Conservation (phyloP, 257 asterid genomes). For the Lavandula angustifolia region DNA sequence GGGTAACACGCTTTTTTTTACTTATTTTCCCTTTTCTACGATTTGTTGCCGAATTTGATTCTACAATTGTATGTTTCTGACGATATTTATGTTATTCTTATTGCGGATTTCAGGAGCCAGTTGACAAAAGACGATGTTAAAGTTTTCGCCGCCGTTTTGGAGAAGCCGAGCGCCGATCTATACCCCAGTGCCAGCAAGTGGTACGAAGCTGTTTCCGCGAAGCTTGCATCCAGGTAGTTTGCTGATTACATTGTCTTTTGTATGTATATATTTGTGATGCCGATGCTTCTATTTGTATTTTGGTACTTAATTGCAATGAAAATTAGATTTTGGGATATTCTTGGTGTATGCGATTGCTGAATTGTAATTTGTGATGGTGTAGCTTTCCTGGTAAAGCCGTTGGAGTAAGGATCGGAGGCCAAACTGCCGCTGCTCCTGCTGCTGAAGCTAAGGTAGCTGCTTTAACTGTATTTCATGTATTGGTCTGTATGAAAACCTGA, state of each 20-base stretch:
- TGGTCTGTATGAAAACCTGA: not conserved
- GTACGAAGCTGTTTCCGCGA: constrained; percentile 62
- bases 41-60: not conserved
- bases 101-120: constrained; percentile 47
- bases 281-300: not conserved
- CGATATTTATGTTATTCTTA: not conserved
- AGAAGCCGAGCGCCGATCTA: constrained; percentile 60
- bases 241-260: not conserved
- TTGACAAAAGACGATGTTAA: constrained; percentile 76
- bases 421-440: constrained; percentile 53
- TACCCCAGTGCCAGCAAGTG: constrained; percentile 74
- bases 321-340: too few relatives aligned
- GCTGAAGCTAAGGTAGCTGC: constrained; percentile 49
- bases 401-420: too few relatives aligned
- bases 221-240: constrained; percentile 64
- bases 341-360: not conserved
- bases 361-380: constrained; percentile 13
- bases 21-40: not conserved
- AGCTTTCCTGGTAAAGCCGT: too few relatives aligned
- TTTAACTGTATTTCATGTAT: not conserved
- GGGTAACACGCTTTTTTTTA: constrained; percentile 41
- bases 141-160: constrained; percentile 58
- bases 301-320: too few relatives aligned
- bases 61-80: too few relatives aligned
- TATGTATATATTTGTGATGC: too few relatives aligned